Base-by-base conservation (phyloP, 495 filamentous ascomycete genomes). In the Elasticomyces elasticus region DNA sequence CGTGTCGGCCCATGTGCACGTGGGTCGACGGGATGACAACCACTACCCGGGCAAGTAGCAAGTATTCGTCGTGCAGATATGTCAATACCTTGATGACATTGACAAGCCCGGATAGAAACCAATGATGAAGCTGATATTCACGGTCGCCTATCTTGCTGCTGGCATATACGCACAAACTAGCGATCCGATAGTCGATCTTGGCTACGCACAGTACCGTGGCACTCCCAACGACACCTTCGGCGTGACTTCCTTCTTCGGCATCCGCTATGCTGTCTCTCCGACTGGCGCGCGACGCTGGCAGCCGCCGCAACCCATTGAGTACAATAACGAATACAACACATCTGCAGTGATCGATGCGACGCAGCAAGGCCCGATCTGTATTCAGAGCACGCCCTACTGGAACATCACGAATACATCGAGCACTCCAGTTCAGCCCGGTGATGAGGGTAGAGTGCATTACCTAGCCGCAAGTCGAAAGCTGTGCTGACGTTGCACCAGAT, bases 201-300 rank as follows among this genome's bases (percentile, higher is more conserved):
- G 57, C 35, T 60, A 60, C 30, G 57, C 49, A 6, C 37, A 56
- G 47, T 60, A 60, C 37, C 10, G 28, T 22, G 57, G 57, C 38
- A 35, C 10, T 17, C 30, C 25, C 19, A 51, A 43, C 23, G 6
- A 45, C 5, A 45, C 42, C 15, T 38, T 31, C 33, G 47, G 56
- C 22, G 49, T 59, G 20, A 54, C 33, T 19, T 24, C 33, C 26
- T 62, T 27, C 43, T 59, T 54, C 35, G 59, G 59, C 26, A 48
- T 62, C 22, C 54, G 50, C 15, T 62, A 58, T 33, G 59, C 59
- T 17, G 38, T 35, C 19, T 33, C 49, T 13, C 59, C 59, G 10
- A 45, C 45, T 24, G 55, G 55, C 4, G 38, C 35, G 12, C 55
- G 58, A 7, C 49, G 59, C 1, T 62, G 59, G 59, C 26, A 42